Evolutionary conservation across 495 filamentous ascomycete species (phyloP), one percentile per base, ranked within the genome.

Genomic region (Parachaetomium inaequale): DNA sequence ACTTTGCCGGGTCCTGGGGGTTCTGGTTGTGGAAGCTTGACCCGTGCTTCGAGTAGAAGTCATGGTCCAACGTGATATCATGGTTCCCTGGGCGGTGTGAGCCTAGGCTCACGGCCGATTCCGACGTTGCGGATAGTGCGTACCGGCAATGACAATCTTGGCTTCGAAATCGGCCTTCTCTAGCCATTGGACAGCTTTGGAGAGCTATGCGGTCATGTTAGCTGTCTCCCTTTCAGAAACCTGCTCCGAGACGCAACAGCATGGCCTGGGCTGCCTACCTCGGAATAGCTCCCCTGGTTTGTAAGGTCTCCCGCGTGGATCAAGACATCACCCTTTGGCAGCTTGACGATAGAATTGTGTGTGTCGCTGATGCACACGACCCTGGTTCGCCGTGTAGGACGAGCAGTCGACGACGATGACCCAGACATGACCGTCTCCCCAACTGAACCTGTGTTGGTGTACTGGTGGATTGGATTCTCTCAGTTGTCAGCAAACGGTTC

Each of bases 241-340:
- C 19, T 21, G 3, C 15, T 25, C 21, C 7, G 23, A 7, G 23
- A 23, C 12, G 25, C 23, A 26, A 11, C 23, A 11, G 7, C 7
- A 32, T 32, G 28, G 28, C 49, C 15, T 4, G 8, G 14, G 42
- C 17, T 31, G 26, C 32, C 3, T 66, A 74, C 74, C 67, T 76
- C 74, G 6, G 74, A 75, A 58, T 70, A 82, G 47, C 85, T 90
- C 43, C 93, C 93, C 66, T 85, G 83, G 63, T 94, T 94, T 45
- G 87, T 87, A 40, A 97, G 79, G 72, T 98, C 93, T 8, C 93
- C 93, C 8, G 92, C 90, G 67, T 97, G 94, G 43, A 98, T 89
- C 19, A 98, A 78, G 4, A 98, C 83, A 66, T 98, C 93, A 15
- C 93, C 93, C 28, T 84, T 80, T 7, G 93, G 94, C 3, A 96